Conservation (phyloP, 306 rosid genomes). For the Casuarina glauca region DNA sequence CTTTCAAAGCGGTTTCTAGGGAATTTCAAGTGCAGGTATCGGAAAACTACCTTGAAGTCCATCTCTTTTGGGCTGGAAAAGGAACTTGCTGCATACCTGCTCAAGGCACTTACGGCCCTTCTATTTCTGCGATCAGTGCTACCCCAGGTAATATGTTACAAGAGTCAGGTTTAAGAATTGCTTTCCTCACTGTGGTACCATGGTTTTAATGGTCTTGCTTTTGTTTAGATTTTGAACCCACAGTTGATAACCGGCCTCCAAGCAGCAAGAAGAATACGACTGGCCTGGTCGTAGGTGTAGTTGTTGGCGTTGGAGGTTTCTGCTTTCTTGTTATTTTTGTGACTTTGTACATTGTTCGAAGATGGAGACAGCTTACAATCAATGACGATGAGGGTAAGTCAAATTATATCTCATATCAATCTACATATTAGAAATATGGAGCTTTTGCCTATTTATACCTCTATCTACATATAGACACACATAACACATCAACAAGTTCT, state of each 20-base stretch:
- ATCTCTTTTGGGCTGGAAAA: slow-evolving; percentile 90
- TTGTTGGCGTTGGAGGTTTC: slow-evolving; percentile 57
- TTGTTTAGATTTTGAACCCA: slow-evolving; percentile 48
- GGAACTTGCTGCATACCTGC: slow-evolving; percentile 75
- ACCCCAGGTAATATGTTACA: slow-evolving; percentile 53
- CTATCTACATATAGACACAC: neutral
- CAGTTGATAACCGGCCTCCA: neutral
- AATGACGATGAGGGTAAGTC: slow-evolving; percentile 55
- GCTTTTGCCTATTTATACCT: neutral
- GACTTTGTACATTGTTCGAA: slow-evolving; percentile 38
- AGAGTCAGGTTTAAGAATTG: neutral
- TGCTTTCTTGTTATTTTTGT: slow-evolving; percentile 33
- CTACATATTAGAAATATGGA: neutral
- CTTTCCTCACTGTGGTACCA: slow-evolving; percentile 2
- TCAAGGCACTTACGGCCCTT: slow-evolving; percentile 70
- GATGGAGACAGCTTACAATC: slow-evolving; percentile 36
- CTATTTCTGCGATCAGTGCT: slow-evolving; percentile 73
- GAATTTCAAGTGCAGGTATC: slow-evolving; percentile 44
- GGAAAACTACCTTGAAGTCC: slow-evolving; percentile 67
- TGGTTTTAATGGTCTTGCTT: slow-evolving; percentile 21
- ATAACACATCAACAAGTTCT: too few relatives aligned
- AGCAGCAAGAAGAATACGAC: slow-evolving; percentile 42
- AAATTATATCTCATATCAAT: too few relatives aligned
- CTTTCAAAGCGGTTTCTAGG: slow-evolving; percentile 38
- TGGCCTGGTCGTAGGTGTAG: slow-evolving; percentile 60